Evolutionary conservation across 352 stramenopile genomes (phyloP), one percentile per base, ranked within the genome.

Genomic region (Globisporangium cystogenes): DNA sequence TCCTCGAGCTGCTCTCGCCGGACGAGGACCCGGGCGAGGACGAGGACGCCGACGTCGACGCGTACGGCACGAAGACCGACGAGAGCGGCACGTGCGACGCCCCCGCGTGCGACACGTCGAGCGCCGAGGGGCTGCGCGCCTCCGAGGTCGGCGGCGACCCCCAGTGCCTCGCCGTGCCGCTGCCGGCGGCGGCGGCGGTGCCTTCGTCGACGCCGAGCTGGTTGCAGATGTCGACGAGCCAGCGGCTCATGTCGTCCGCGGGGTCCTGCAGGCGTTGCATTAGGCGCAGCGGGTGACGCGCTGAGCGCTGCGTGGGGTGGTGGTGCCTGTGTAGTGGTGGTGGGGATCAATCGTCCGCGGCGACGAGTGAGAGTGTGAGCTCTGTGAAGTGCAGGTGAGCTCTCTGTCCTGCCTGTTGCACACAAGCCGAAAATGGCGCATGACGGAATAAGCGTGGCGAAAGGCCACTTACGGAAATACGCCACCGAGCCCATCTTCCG

Each of bases 221-320:
- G 26, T 43, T 41, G 29, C 54, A 60, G 18, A 60, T 60, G 39
- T 60, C 54, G 20, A 60, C 54, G 31, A 60, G 47, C 54, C 54
- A 60, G 47, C 53, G 54, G 21, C 48, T 41, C 39, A 60, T 53
- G 36, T 60, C 54, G 39, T 60, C n/a, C n/a, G n/a, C 54, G 21
- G 48, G 35, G 7, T 18, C 49, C 4, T 46, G 35, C 48, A 11
- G 16, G 23, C 26, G 44, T 29, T 49, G 23, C 21, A 36, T 36
- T 8, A 11, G 10, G 31, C n/a, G n/a, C n/a, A n/a, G n/a, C n/a
- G n/a, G n/a, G n/a, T n/a, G n/a, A n/a, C n/a, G n/a, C n/a, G n/a
- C n/a, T n/a, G n/a, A n/a, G n/a, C n/a, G n/a, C n/a, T n/a, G n/a
- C n/a, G n/a, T n/a, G n/a, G n/a, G n/a, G n/a, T n/a, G n/a, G n/a